Percentiles rank a stretch among this genome's conserved stretches.
phyloP scores from a whole-genome alignment of 2,329 filamentous ascomycete species.

The Phaeoacremonium minimum region DNA sequence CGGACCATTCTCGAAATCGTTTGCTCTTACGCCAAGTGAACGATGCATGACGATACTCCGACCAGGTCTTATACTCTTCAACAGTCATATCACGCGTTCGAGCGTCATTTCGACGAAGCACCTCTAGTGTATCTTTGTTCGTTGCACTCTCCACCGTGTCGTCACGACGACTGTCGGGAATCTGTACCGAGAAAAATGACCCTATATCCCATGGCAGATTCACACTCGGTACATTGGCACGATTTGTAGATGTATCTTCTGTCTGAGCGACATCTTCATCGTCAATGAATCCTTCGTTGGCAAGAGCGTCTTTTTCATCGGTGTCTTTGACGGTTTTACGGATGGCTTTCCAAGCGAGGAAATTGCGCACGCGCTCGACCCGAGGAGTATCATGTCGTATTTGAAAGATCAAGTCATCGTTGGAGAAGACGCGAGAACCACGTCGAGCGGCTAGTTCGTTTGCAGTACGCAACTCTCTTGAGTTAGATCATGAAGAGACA shows the following conservation, averaged over 20 bases:
- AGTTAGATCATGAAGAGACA: not conserved
- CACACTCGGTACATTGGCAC: constrained; percentile 4
- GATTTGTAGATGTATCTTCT: constrained; percentile 2
- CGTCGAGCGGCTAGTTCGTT: constrained; percentile 13
- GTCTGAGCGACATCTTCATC: not conserved
- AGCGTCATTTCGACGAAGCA: constrained; percentile 10
- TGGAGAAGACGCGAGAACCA: constrained; percentile 12
- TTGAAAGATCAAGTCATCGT: constrained; percentile 17
- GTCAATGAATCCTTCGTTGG: constrained; percentile 8
- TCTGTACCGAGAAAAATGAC: constrained; percentile 9
- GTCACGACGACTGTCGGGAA: constrained; percentile 4
- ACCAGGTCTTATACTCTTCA: constrained; percentile 15
- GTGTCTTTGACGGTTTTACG: constrained; percentile 13
- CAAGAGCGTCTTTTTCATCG: constrained; percentile 9
- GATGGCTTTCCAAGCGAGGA: constrained; percentile 16
- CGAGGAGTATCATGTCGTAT: constrained; percentile 14
- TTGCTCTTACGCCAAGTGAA: constrained; percentile 14
- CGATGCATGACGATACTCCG: constrained; percentile 14
- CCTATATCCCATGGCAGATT: constrained; percentile 9
- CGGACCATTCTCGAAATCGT: constrained; percentile 14
- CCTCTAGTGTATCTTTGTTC: constrained; percentile 9
- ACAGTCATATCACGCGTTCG: constrained; percentile 13
- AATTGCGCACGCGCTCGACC: constrained; percentile 13
- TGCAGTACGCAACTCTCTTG: constrained; percentile 13
- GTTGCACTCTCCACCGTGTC: constrained; percentile 3